Conservation (phyloP, 345 rosid species). For the Clausena lansium region DNA sequence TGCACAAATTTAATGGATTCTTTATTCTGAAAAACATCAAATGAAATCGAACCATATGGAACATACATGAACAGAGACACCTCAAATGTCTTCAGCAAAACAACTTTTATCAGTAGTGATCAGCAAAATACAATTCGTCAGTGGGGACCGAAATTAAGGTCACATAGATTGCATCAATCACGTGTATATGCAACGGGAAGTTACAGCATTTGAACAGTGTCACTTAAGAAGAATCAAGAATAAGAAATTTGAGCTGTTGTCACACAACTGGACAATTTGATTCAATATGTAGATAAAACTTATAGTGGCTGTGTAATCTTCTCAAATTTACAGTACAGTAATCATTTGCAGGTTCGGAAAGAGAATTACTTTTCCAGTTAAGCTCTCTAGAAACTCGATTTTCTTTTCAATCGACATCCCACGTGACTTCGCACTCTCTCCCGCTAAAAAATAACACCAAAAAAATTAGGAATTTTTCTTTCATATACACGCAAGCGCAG, state of each 20-base stretch:
- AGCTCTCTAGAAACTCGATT: constrained; percentile 86
- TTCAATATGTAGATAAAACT: background rate
- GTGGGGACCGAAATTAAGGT: background rate
- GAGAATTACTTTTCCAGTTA: constrained; percentile 63
- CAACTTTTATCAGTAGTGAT: background rate
- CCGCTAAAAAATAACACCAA: constrained; percentile 31
- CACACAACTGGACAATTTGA: background rate
- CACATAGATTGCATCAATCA: background rate
- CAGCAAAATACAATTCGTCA: background rate
- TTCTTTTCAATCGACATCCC: constrained; percentile 82
- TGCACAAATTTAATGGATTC: background rate
- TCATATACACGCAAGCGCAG: background rate
- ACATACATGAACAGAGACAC: background rate
- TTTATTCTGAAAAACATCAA: background rate
- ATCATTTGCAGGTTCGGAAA: background rate
- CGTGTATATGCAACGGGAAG: background rate
- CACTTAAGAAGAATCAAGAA: background rate
- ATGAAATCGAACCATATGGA: background rate
- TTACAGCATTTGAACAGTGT: background rate
- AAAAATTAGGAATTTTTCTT: background rate
- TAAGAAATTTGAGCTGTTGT: background rate
- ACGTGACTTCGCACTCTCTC: constrained; percentile 50
- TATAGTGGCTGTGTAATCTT: background rate
- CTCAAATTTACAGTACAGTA: background rate
- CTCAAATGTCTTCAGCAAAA: background rate